A percentile compares a stretch with the other conserved stretches of the same genome.
These are phyloP conservation scores for Eragrostis tef DNA, from an alignment of 202 grass and related monocot genomes.

Conservation along the genomic window DNA sequence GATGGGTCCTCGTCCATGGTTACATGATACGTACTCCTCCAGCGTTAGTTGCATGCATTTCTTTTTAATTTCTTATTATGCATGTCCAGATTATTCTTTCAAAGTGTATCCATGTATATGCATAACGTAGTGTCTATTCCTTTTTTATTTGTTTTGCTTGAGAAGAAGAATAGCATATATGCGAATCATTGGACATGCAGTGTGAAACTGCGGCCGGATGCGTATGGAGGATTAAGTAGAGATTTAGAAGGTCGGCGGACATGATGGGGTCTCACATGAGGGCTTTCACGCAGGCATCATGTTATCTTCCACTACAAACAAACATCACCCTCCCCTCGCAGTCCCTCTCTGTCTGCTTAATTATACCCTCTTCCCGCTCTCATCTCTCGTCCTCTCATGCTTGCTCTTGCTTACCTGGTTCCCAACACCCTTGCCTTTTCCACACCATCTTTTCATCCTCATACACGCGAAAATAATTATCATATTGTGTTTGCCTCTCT, in stretches of 20 bases:
- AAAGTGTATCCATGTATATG: constrained; percentile 19
- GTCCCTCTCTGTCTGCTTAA: constrained; percentile 57
- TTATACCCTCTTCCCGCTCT: constrained; percentile 54
- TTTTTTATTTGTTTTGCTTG: constrained; percentile 32
- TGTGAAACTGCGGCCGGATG: constrained; percentile 45
- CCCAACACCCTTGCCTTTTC: constrained; percentile 56
- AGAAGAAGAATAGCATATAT: constrained; percentile 18
- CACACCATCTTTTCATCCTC: constrained; percentile 55
- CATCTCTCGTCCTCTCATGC: constrained; percentile 54
- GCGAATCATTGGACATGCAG: constrained; percentile 44
- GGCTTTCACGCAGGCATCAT: constrained; percentile 96
- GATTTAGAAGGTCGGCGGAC: constrained; percentile 45
- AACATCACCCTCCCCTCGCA: constrained; percentile 52
- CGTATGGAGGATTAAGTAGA: constrained; percentile 33
- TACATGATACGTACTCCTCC: constrained; percentile 41
- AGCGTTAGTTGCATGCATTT: constrained; percentile 11
- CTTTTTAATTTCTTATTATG: constrained; percentile 32
- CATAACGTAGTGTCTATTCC: constrained; percentile 19
- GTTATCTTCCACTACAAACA: constrained; percentile 99
- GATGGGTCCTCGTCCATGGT: constrained; percentile 41
- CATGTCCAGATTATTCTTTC: constrained; percentile 12
- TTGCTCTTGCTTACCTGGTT: constrained; percentile 67
- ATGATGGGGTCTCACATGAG: constrained; percentile 97
- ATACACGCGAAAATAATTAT: constrained; percentile 60
- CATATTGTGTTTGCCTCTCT: constrained; percentile 41